Percentiles rank a stretch among this genome's conserved stretches.
These are phyloP conservation scores for Maudiozyma barnettii DNA, from an alignment of 805 yeast species.

Conservation along the genomic window DNA sequence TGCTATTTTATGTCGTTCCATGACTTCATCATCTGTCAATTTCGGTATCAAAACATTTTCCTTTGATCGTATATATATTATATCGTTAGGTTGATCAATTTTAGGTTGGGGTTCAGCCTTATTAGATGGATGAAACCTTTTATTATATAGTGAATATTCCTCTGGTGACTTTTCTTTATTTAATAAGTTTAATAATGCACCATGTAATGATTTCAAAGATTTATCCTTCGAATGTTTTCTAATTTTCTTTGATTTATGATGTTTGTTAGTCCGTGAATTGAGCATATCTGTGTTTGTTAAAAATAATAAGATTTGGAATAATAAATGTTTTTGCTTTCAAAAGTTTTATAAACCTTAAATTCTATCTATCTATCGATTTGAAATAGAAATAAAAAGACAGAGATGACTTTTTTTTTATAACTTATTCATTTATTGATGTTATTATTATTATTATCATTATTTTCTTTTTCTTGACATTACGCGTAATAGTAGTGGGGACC, in stretches of 20 bases:
- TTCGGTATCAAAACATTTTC: slow-evolving; percentile 26
- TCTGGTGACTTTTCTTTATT: slow-evolving; percentile 1
- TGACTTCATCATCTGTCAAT: slow-evolving; percentile 27
- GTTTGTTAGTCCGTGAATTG: not conserved
- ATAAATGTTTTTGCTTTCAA: no score
- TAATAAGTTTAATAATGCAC: slow-evolving; percentile 16
- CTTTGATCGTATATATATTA: slow-evolving; percentile 25
- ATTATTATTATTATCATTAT: no score
- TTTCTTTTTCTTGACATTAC: no score
- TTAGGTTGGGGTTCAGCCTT: not conserved
- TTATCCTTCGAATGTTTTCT: not conserved
- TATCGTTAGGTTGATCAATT: slow-evolving; percentile 5
- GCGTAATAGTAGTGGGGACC: no score
- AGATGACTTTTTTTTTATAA: no score
- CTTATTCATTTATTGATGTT: no score
- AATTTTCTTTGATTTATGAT: not conserved
- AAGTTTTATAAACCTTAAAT: no score
- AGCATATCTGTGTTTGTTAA: no score
- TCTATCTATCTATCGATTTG: no score
- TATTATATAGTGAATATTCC: no score
- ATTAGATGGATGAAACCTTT: not conserved
- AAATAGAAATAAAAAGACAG: no score
- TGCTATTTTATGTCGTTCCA: slow-evolving; percentile 27
- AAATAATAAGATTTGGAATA: no score
- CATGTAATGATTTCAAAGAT: slow-evolving; percentile 5